These are phyloP conservation scores for Pichia californica DNA, from an alignment of 805 yeast species.

Conservation along the genomic window DNA sequence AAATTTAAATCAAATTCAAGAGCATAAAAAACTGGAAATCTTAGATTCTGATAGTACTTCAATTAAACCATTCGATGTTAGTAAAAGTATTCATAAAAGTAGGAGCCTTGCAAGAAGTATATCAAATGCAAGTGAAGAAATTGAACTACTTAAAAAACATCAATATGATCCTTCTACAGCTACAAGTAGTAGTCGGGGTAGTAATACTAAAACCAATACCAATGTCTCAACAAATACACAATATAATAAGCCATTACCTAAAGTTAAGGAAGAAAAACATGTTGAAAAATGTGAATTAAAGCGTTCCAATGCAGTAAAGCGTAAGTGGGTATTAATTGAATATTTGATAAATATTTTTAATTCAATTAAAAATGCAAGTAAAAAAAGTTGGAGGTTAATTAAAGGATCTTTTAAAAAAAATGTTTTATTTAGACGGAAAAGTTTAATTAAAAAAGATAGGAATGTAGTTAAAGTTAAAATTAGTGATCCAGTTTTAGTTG, in stretches of 20 bases:
- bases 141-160: not conserved
- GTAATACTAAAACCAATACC: too few species aligned
- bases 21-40: too few species aligned
- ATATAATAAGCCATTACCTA: too few species aligned
- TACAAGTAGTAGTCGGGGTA: too few species aligned
- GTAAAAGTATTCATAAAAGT: not conserved
- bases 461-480: not conserved
- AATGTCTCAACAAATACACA: too few species aligned
- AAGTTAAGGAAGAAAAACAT: not conserved
- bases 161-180: too few species aligned
- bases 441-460: not conserved
- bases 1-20: not conserved
- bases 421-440: constrained; percentile 6
- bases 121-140: not conserved
- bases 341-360: constrained; percentile 12
- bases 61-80: constrained; percentile 1
- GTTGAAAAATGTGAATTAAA: constrained; percentile 18
- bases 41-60: too few species aligned
- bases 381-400: constrained; percentile 19
- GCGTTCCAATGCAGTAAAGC: constrained; percentile 28
- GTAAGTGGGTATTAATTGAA: constrained; percentile 27
- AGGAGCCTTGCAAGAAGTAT: constrained; percentile 4
- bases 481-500: constrained; percentile 7
- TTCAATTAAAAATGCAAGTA: constrained; percentile 10
- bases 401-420: constrained; percentile 11